Conservation (phyloP, 2,329 filamentous ascomycete species). For the Ceratocystis alfenasii region DNA sequence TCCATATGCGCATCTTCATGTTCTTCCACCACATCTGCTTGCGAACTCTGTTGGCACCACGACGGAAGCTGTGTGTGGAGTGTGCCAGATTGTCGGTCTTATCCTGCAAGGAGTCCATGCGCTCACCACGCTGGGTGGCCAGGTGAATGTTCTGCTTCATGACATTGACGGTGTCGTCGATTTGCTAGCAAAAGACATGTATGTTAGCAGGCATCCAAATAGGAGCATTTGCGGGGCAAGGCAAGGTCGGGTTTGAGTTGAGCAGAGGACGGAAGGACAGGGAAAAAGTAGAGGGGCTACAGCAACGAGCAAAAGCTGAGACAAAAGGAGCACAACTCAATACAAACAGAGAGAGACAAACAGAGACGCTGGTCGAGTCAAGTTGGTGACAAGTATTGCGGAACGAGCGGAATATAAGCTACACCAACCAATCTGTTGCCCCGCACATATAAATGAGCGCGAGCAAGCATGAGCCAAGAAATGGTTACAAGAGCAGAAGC, state of each 20-base stretch:
- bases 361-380: not conserved
- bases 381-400: constrained; percentile 5
- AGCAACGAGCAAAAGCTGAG: not conserved
- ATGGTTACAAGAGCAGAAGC: not conserved
- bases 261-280: not conserved
- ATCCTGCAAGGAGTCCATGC: constrained; percentile 76
- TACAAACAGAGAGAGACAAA: not conserved
- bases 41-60: constrained; percentile 89
- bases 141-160: constrained; percentile 98
- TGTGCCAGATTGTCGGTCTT: constrained; percentile 90
- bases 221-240: not conserved
- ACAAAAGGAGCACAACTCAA: not conserved
- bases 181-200: constrained; percentile 54
- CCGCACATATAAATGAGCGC: not conserved
- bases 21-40: constrained; percentile 99
- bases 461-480: not conserved
- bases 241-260: not conserved
- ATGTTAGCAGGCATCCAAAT: constrained; percentile 23
- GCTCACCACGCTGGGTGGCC: constrained; percentile 83
- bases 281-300: not conserved
- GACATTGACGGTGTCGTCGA: constrained; percentile 85
- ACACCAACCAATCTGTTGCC: not conserved
- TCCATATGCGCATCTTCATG: constrained; percentile 99
- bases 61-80: constrained; percentile 89
- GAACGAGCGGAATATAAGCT: constrained; percentile 1